Evolutionary conservation across 1,139 yeast species (phyloP).

Genomic region (Maudiozyma humilis): DNA sequence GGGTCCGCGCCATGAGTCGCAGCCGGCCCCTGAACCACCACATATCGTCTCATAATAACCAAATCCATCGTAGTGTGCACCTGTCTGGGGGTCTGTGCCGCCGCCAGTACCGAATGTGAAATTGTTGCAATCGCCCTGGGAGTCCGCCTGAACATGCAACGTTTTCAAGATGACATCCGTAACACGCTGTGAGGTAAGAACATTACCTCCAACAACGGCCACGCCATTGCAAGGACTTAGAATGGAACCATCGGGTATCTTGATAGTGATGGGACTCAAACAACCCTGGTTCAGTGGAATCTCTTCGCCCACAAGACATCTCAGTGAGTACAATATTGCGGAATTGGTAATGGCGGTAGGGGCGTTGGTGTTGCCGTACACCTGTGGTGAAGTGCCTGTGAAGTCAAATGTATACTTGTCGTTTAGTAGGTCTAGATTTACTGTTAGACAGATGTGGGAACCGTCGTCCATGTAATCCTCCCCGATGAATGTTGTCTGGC

Average conservation of each 20-base stretch:
- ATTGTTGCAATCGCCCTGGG: constrained; percentile 71
- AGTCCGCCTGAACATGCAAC: constrained; percentile 67
- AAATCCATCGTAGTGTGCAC: constrained; percentile 42
- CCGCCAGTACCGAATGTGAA: constrained; percentile 58
- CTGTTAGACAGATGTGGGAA: constrained; percentile 34
- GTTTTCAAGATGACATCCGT: constrained; percentile 74
- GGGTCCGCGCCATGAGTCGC: constrained; percentile 45
- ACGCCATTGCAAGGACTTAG: constrained; percentile 67
- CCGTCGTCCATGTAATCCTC: constrained; percentile 45
- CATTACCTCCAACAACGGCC: constrained; percentile 86
- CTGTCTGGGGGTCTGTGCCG: constrained; percentile 30
- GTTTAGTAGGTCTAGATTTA: constrained; percentile 35
- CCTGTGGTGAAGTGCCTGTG: constrained; percentile 48
- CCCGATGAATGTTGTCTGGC: constrained; percentile 26
- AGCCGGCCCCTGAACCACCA: constrained; percentile 66
- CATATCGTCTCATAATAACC: constrained; percentile 70
- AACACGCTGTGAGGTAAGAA: constrained; percentile 77
- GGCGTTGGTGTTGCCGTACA: constrained; percentile 55
- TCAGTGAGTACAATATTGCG: constrained; percentile 70
- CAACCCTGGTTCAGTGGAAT: constrained; percentile 86
- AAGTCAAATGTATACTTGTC: constrained; percentile 39
- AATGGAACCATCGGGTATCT: constrained; percentile 61
- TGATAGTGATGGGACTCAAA: constrained; percentile 56
- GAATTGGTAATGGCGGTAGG: constrained; percentile 70
- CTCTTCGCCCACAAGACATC: constrained; percentile 67